A percentile compares a stretch with the other conserved stretches of the same genome.
phyloP scores from a whole-genome alignment of 2,329 filamentous ascomycete genomes.

The Zymoseptoria crescenta region DNA sequence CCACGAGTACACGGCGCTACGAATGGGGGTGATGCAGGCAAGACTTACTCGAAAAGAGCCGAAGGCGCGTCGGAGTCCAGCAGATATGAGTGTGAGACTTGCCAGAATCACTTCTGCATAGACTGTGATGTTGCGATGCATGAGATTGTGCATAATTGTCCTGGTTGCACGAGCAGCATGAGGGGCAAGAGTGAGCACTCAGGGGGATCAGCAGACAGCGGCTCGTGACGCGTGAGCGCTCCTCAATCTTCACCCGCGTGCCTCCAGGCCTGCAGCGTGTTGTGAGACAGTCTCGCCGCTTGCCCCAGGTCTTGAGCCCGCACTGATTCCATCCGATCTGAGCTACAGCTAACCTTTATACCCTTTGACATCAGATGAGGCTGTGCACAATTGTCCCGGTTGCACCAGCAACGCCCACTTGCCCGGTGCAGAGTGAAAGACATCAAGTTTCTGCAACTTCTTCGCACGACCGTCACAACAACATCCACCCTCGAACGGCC shows the following conservation, averaged over 20 bases:
- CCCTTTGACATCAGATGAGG: too few species aligned
- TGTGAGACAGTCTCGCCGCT: too few species aligned
- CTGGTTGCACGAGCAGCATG: slow-evolving; percentile 59
- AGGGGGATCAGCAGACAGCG: too few species aligned
- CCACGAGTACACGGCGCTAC: slow-evolving; percentile 38
- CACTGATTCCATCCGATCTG: too few species aligned
- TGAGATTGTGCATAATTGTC: slow-evolving; percentile 91
- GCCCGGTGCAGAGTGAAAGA: neutral
- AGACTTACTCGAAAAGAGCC: slow-evolving; percentile 14
- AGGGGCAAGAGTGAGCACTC: too few species aligned
- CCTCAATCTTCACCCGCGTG: too few species aligned
- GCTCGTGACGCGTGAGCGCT: too few species aligned
- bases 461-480: neutral
- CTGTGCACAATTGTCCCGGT: neutral
- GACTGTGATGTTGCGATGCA: slow-evolving; percentile 96
- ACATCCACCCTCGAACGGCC: neutral
- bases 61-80: slow-evolving; percentile 69
- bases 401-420: neutral
- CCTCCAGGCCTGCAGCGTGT: too few species aligned
- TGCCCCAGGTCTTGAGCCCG: too few species aligned
- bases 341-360: too few species aligned
- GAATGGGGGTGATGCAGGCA: slow-evolving; percentile 15
- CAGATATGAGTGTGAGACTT: slow-evolving; percentile 83
- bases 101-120: slow-evolving; percentile 87
- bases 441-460: neutral